Evolutionary conservation across 306 rosid species (phyloP).

Genomic region (Abrus pulchellus): DNA sequence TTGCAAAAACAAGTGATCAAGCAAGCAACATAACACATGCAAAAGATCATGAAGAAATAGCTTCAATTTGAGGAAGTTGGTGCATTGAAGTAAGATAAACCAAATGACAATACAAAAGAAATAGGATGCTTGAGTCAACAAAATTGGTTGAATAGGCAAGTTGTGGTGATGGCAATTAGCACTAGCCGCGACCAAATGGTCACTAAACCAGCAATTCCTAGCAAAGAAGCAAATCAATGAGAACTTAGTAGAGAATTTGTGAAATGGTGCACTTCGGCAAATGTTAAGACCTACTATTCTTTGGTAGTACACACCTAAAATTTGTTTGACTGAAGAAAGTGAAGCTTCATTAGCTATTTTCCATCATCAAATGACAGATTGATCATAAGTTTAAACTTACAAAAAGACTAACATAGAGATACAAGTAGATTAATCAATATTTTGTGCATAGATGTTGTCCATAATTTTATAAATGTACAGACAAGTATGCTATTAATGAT

Average conservation of each 20-base stretch:
- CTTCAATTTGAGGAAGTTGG: conserved; percentile 26
- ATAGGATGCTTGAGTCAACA: conserved; percentile 28
- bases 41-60: conserved; percentile 21
- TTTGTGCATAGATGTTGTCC: neutral
- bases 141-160: conserved; percentile 6
- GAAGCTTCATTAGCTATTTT: conserved; percentile 12
- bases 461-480: conserved; percentile 14
- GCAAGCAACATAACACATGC: neutral
- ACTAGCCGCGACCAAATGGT: neutral
- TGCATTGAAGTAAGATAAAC: conserved; percentile 4
- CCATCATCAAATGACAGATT: conserved; percentile 13
- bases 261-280: conserved; percentile 12
- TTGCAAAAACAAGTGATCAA: neutral
- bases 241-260: neutral
- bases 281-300: neutral
- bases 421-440: conserved; percentile 30
- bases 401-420: conserved; percentile 19
- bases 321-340: neutral
- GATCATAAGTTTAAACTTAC: conserved; percentile 12
- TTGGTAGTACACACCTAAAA: neutral
- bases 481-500: conserved; percentile 36
- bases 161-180: neutral
- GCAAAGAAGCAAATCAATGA: conserved; percentile 17
- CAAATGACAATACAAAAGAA: conserved; percentile 24
- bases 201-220: conserved; percentile 23